Conservation (phyloP, 2,329 filamentous ascomycete species). For the Tolypocladium guangdongense region DNA sequence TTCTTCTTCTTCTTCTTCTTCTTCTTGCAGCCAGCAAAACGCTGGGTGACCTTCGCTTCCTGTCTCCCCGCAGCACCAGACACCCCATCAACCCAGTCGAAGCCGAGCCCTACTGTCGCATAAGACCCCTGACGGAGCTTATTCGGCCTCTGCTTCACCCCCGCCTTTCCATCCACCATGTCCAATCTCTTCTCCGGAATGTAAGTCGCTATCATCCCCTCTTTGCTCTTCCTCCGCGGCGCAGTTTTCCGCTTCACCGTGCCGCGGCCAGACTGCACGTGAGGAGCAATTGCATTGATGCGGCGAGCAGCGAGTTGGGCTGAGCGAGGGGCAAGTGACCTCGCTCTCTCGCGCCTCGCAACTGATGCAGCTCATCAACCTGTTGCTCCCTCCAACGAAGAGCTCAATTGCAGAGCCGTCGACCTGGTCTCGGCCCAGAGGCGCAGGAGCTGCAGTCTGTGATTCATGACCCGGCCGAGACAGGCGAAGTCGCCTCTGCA, state of each 20-base stretch:
- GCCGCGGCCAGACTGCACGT: neutral
- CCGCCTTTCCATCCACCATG: constrained; percentile 27
- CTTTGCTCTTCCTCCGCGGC: neutral
- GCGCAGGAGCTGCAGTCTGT: neutral
- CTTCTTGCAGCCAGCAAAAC: neutral
- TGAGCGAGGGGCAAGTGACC: constrained; percentile 8
- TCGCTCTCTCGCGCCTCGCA: neutral
- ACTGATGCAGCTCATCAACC: neutral
- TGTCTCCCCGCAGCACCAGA: neutral
- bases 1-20: too few species aligned
- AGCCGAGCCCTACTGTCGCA: neutral
- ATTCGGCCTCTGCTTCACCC: constrained; percentile 1
- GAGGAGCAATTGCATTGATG: neutral
- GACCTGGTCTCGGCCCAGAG: neutral
- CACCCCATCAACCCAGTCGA: neutral
- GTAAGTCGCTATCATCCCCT: constrained; percentile 30
- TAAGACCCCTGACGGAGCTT: constrained; percentile 4
- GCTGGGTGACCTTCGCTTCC: neutral
- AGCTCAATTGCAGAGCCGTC: neutral
- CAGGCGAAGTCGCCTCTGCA: neutral
- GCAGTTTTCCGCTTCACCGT: neutral
- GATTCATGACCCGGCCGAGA: neutral
- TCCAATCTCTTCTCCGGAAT: constrained; percentile 53
- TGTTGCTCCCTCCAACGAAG: neutral
- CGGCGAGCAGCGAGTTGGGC: constrained; percentile 2